Conservation (phyloP, 495 filamentous ascomycete species). For the Penicillium subrubescens region DNA sequence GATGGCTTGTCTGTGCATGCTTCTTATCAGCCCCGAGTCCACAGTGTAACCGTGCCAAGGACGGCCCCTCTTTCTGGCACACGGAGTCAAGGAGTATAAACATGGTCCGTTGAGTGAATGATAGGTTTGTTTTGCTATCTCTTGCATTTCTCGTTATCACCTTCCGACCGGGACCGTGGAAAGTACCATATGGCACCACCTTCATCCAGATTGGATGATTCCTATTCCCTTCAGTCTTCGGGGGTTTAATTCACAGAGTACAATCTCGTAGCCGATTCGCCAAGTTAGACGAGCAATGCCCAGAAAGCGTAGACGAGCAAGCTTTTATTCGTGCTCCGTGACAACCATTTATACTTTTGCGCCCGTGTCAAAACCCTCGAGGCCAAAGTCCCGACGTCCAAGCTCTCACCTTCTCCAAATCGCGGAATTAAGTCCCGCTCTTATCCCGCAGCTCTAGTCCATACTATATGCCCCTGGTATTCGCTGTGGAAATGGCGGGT, state of each 20-base stretch:
- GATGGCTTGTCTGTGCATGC: not conserved
- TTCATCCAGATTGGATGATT: not conserved
- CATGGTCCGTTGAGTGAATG: not conserved
- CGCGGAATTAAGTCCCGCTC: not conserved
- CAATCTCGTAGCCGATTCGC: not conserved
- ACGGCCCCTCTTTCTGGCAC: not conserved
- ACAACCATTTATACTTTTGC: not conserved
- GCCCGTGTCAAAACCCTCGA: not conserved
- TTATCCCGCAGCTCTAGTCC: not conserved
- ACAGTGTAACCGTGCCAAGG: not conserved
- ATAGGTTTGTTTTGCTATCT: not conserved
- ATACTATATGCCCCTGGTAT: too few species aligned
- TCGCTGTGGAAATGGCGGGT: too few species aligned
- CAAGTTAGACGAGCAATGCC: not conserved
- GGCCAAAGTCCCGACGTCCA: not conserved
- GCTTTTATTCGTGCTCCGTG: not conserved
- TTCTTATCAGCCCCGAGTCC: not conserved
- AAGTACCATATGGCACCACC: not conserved
- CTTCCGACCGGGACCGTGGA: not conserved
- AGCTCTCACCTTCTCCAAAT: not conserved
- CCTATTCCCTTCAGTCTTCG: not conserved
- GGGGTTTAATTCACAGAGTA: too few species aligned
- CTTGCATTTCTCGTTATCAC: not conserved
- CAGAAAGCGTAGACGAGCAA: not conserved
- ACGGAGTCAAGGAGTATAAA: not conserved